Conservation (phyloP, 352 stramenopile species). For the Phytopythium vexans region DNA sequence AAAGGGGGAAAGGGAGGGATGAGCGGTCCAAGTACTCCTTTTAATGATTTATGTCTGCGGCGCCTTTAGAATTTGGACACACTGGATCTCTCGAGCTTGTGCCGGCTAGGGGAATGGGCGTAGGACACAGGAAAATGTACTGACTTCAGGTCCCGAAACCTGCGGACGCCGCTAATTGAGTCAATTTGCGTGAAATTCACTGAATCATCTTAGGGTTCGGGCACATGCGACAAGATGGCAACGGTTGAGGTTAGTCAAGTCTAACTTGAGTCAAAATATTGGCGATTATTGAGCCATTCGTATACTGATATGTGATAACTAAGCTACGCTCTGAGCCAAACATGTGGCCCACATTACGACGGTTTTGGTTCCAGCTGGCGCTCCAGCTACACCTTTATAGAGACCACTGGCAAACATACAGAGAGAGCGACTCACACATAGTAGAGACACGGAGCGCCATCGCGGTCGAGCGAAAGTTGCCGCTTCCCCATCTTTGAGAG, state of each 20-base stretch:
- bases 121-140: slow-evolving; percentile 9
- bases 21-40: slow-evolving; percentile 1
- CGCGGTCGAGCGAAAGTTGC: no score
- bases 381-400: no score
- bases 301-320: background rate
- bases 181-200: no score
- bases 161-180: no score
- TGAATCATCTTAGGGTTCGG: background rate
- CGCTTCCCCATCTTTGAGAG: no score
- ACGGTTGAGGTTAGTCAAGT: background rate
- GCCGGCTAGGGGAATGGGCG: slow-evolving; percentile 4
- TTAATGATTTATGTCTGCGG: background rate
- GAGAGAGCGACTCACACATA: no score
- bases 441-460: no score
- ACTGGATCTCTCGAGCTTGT: slow-evolving; percentile 24
- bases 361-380: no score
- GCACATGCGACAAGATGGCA: background rate
- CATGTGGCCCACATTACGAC: no score
- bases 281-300: background rate
- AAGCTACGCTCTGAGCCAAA: no score
- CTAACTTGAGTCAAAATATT: background rate
- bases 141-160: no score
- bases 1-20: background rate
- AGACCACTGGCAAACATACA: no score
- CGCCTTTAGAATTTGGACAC: slow-evolving; percentile 21